Evolutionary conservation across 2,329 filamentous ascomycete genomes (phyloP).

Genomic region (Daldinia sp.): DNA sequence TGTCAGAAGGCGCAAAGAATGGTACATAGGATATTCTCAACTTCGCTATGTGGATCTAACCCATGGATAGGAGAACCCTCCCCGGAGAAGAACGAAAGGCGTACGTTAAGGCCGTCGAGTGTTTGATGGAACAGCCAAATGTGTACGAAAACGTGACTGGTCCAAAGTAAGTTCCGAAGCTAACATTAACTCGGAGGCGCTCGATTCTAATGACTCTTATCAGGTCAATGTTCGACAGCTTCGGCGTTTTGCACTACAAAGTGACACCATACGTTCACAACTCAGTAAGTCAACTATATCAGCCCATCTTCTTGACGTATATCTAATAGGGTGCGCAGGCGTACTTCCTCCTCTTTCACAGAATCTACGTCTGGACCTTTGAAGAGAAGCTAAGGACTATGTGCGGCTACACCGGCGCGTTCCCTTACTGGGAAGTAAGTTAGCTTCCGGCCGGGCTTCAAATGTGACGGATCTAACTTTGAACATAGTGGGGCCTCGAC

Average conservation of each 20-base stretch:
- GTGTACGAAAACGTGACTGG: conserved; percentile 48
- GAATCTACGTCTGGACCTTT: conserved; percentile 53
- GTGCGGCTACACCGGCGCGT: conserved; percentile 53
- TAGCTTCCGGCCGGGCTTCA: background rate
- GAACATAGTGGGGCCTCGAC: conserved; percentile 54
- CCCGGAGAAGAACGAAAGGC: conserved; percentile 46
- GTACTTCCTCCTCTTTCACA: conserved; percentile 55
- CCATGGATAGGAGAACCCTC: conserved; percentile 44
- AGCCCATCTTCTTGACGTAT: background rate
- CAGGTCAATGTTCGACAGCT: conserved; percentile 50
- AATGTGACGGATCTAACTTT: conserved; percentile 6
- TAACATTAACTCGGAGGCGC: background rate
- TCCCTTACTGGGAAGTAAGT: conserved; percentile 47
- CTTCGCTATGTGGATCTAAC: conserved; percentile 10
- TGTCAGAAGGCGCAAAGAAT: conserved; percentile 50
- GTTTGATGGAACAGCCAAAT: conserved; percentile 47
- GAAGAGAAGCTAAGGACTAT: conserved; percentile 52
- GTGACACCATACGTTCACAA: conserved; percentile 50
- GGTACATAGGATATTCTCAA: conserved; percentile 35
- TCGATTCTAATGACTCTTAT: background rate
- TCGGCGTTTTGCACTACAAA: conserved; percentile 49
- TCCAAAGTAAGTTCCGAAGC: conserved; percentile 39
- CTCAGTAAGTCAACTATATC: conserved; percentile 42
- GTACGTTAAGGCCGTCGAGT: conserved; percentile 48
- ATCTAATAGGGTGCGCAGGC: conserved; percentile 40